Conservation (phyloP, 371 early-diverging fungal genomes). For the Haplosporangium sp. region DNA sequence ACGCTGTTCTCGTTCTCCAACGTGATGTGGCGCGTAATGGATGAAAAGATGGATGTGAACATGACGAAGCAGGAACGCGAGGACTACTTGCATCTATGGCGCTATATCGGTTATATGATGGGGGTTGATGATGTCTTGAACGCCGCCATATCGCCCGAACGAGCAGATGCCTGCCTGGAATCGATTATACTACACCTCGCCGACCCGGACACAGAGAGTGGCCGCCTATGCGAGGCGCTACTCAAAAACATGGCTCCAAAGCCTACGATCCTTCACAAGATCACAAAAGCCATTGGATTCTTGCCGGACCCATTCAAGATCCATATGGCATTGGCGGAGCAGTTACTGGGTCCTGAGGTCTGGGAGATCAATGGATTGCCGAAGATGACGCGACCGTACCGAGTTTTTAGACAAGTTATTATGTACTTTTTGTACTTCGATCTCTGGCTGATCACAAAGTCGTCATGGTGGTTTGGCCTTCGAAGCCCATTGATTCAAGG, state of each 20-base stretch:
- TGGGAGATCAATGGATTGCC: conserved; percentile 28
- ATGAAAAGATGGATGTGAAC: conserved; percentile 15
- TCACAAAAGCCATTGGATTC: not conserved
- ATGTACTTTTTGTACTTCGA: conserved; percentile 3
- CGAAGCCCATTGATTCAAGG: conserved; percentile 4
- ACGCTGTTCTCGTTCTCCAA: conserved; percentile 35
- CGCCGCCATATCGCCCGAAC: not conserved
- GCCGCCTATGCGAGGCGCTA: conserved; percentile 6
- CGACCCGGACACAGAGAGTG: conserved; percentile 14
- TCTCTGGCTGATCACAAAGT: conserved; percentile 16
- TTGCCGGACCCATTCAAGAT: conserved; percentile 24
- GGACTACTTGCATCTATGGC: conserved; percentile 44
- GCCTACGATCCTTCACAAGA: not conserved
- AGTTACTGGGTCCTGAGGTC: conserved; percentile 17
- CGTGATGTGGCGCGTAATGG: conserved; percentile 33
- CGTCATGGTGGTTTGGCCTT: conserved; percentile 21
- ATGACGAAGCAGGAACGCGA: conserved; percentile 30
- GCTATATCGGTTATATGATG: conserved; percentile 39
- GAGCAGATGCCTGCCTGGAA: conserved; percentile 23
- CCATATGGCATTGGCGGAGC: conserved; percentile 30
- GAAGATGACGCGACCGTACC: conserved; percentile 3
- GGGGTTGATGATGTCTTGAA: conserved; percentile 34
- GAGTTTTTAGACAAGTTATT: conserved; percentile 3
- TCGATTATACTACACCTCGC: conserved; percentile 25
- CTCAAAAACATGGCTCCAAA: conserved; percentile 6